Evolutionary conservation across 495 filamentous ascomycete genomes (phyloP).

Genomic region (Sabuloglossum arenarium): DNA sequence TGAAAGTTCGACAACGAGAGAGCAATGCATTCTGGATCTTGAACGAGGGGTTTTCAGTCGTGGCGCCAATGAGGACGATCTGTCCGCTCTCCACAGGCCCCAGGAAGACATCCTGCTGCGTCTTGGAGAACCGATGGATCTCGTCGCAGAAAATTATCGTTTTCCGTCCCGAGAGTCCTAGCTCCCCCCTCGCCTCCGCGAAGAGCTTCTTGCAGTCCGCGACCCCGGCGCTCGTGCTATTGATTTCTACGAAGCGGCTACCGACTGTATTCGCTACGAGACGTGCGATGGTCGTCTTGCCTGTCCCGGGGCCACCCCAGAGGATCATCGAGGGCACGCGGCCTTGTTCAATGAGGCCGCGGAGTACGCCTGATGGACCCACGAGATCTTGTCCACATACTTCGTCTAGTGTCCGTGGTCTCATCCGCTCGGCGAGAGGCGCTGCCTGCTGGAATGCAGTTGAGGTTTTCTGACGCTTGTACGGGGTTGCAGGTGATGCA

Average conservation of each 20-base stretch:
- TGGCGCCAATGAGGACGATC: constrained; percentile 83
- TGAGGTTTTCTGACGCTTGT: constrained; percentile 38
- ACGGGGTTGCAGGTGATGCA: constrained; percentile 5
- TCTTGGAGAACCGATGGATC: constrained; percentile 84
- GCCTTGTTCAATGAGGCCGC: constrained; percentile 75
- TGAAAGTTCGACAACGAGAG: constrained; percentile 80
- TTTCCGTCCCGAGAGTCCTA: constrained; percentile 61
- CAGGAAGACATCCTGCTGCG: constrained; percentile 88
- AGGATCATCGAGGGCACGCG: constrained; percentile 85
- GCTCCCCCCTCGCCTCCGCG: constrained; percentile 60
- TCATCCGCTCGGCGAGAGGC: constrained; percentile 86
- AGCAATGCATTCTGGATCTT: constrained; percentile 78
- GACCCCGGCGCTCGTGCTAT: constrained; percentile 79
- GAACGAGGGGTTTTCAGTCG: constrained; percentile 93
- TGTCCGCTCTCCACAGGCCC: constrained; percentile 82
- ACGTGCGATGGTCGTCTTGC: constrained; percentile 93
- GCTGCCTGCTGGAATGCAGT: constrained; percentile 43
- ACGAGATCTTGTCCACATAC: constrained; percentile 86
- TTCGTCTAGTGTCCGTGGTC: constrained; percentile 63
- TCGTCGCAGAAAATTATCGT: constrained; percentile 98
- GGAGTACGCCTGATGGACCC: constrained; percentile 60
- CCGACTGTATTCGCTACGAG: constrained; percentile 68
- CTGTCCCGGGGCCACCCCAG: constrained; percentile 82
- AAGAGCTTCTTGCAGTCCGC: constrained; percentile 92
- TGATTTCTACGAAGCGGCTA: constrained; percentile 85